Evolutionary conservation across 305 asterid genomes (phyloP), one percentile per base, ranked within the genome.

Genomic region (Fraxinus xanthoxyloides): DNA sequence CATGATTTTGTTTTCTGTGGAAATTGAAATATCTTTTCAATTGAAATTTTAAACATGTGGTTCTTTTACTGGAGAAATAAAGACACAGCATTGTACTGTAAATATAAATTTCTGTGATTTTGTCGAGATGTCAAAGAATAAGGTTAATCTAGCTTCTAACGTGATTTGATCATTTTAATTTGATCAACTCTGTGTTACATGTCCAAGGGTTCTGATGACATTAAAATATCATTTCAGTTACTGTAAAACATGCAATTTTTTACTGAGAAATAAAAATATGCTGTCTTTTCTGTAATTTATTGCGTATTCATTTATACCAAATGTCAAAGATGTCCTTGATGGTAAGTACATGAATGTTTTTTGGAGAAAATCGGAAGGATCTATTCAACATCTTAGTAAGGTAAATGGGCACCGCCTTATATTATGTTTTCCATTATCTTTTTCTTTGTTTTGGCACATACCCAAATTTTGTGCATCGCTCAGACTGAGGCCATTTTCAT

Each of bases 401-500:
- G 15, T 7, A 32, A 82, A 38, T 40, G 24, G 15, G 65, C 59
- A 56, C 65, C 23, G 19, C 26, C 48, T 2, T 54, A 67, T 79
- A 75, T 77, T 76, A 69, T 67, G 78, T 75, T 79, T 46, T 81
- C 70, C 67, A 23, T 69, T 30, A 59, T 79, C 43, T 69, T 79
- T 15, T 82, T 82, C 81, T 48, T 76, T 61, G 1, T 15, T 46
- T 28, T n/a, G 43, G 36, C 78, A 63, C 78, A 4, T 73, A 48
- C n/a, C 23, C 24, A 56, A 24, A n/a, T 23, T 79, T 31, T 26
- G 35, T 70, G 48, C 46, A 17, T 80, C 1, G 59, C 79, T 65
- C 59, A 15, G 24, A 79, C 82, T 78, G 76, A 82, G 78, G 75
- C 72, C 46, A 80, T 84, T 81, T 81, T 23, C 19, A 77, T 82